Percentiles rank a stretch among this genome's conserved stretches.
These are phyloP conservation scores for Metschnikowia kunwiensis DNA, from an alignment of 805 yeast genomes.

Conservation along the genomic window DNA sequence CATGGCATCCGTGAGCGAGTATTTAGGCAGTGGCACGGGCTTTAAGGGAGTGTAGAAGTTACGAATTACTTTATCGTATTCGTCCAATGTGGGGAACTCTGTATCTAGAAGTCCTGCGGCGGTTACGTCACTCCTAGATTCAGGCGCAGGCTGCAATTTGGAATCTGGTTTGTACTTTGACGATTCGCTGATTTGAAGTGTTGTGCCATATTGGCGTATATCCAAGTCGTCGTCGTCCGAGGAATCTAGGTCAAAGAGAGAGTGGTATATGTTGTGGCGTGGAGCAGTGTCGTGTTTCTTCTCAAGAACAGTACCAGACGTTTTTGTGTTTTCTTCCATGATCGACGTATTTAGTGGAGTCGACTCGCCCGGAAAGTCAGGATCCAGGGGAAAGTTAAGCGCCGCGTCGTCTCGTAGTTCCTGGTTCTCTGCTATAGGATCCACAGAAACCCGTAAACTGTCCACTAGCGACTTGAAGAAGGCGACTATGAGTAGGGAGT, in stretches of 20 bases:
- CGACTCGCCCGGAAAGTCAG: constrained; percentile 8
- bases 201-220: constrained; percentile 17
- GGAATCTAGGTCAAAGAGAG: constrained; percentile 15
- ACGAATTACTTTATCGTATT: constrained; percentile 19
- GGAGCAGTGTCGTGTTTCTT: neutral
- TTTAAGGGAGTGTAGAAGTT: constrained; percentile 21
- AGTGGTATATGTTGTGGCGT: constrained; percentile 9
- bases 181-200: constrained; percentile 11
- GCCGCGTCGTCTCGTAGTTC: constrained; percentile 2
- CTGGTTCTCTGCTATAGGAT: neutral
- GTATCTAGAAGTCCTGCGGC: constrained; percentile 12
- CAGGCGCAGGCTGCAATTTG: constrained; percentile 3
- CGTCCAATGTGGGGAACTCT: constrained; percentile 12
- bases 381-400: neutral
- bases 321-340: neutral
- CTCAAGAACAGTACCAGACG: too few species aligned
- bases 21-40: constrained; percentile 18
- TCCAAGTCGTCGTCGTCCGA: constrained; percentile 16
- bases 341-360: constrained; percentile 3
- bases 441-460: neutral
- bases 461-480: constrained; percentile 13
- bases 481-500: constrained; percentile 9
- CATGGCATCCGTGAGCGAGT: constrained; percentile 21
- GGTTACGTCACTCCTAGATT: constrained; percentile 3
- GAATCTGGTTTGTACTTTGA: constrained; percentile 7